Evolutionary conservation across 768 basidiomycete species (phyloP), one percentile per base, ranked within the genome.

Genomic region (Agrocybe chaxingu): DNA sequence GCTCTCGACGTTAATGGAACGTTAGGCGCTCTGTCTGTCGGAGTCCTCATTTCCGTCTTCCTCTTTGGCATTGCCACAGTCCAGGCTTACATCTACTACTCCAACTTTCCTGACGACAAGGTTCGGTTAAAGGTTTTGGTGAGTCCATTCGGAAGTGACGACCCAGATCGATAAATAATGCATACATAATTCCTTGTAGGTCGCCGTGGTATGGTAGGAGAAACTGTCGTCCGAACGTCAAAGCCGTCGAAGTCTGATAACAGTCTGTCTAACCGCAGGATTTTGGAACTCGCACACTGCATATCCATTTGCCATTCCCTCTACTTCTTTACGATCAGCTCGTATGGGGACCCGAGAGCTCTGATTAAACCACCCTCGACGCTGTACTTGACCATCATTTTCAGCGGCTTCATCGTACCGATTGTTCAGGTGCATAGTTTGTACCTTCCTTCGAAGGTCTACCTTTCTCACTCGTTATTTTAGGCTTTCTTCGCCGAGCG

Each of bases 11-110:
- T 24, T 5, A 24, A 24, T 24, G 24, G 24, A 24, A 59, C 62
- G 1, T 46, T 62, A n/a, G 62, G 62, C 1, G 59, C 60, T 10
- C 45, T 66, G 3, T 47, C 57, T n/a, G 50, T 64, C 46, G 65
- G 65, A 18, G 13, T 53, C 6, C 19, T 55, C 35, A 46, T 65
- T 11, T 47, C 64, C 1, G 47, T 55, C 7, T 62, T 59, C 42
- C 47, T 66, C 29, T 66, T 66, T 32, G 65, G 66, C 8, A 54
- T 66, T 34, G 51, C 60, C 2, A 65, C 63, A 9, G 45, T 66
- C 19, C 66, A 67, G 36, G 9, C 46, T 6, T 48, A 51, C 43
- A 24, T 57, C 12, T 67, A 67, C 50, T 61, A 50, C 42, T 29
- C 50, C 8, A 47, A 42, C 10, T 66, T 58, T 49, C 46, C 39